These are phyloP conservation scores for Geotrichum restrictum DNA, from an alignment of 1,139 yeast genomes.

Conservation along the genomic window DNA sequence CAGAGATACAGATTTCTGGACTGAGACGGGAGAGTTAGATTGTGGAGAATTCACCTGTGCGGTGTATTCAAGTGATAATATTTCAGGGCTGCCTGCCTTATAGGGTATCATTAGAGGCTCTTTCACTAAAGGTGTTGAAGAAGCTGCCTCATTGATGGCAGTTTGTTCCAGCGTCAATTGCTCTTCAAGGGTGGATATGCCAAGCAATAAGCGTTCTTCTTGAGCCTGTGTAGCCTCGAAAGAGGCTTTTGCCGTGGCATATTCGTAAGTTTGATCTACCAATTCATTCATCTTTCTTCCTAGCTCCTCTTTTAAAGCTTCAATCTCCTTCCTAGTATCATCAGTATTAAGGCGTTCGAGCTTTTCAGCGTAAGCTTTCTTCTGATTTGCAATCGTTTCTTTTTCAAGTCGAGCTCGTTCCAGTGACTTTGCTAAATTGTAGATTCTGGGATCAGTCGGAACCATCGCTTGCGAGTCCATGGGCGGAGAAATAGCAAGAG, in stretches of 20 bases:
- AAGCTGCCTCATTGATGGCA: not conserved
- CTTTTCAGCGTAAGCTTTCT: not conserved
- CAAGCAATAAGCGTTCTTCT: conserved; percentile 1
- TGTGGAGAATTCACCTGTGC: not conserved
- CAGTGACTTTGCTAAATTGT: not conserved
- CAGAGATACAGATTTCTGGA: not conserved
- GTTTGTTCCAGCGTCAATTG: conserved; percentile 6
- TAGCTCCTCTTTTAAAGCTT: conserved; percentile 17
- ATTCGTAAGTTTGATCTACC: conserved; percentile 10
- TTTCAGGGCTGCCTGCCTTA: not conserved
- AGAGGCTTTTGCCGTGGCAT: conserved; percentile 10
- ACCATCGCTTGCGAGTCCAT: not conserved
- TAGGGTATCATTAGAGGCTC: not conserved
- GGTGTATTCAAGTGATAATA: not conserved
- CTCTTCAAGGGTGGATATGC: conserved; percentile 7
- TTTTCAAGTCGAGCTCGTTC: conserved; percentile 6
- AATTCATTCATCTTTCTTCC: conserved; percentile 24
- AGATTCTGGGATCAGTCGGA: not conserved
- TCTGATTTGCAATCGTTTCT: not conserved
- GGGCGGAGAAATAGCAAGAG: not conserved
- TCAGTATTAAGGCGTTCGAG: conserved; percentile 14
- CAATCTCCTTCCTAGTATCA: conserved; percentile 14
- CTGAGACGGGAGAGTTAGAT: not conserved
- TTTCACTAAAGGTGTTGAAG: not conserved
- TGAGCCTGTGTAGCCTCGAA: conserved; percentile 11